phyloP scores from a whole-genome alignment of 352 stramenopile genomes.

The Phytophthora cryptogea region DNA sequence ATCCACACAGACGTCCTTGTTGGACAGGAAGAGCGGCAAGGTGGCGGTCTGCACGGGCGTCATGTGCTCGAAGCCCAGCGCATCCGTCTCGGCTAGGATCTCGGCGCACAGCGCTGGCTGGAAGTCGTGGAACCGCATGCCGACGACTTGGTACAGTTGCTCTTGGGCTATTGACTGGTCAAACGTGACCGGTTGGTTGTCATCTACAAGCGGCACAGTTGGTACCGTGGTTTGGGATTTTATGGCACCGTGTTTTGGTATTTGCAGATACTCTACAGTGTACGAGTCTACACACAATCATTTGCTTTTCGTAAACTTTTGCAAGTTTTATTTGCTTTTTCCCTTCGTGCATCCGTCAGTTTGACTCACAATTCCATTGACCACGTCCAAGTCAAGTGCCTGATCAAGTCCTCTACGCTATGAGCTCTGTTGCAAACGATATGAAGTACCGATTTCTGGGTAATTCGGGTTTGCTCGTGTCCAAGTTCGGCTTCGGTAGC shows the following conservation, averaged over 20 bases:
- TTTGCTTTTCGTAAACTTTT: not conserved
- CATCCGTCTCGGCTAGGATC: constrained; percentile 72
- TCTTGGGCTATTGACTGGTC: constrained; percentile 12
- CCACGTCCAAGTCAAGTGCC: constrained; percentile 3
- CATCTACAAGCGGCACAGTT: not conserved
- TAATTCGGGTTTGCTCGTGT: constrained; percentile 45
- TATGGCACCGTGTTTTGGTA: not conserved
- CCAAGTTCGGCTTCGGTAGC: constrained; percentile 43
- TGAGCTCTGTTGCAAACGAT: constrained; percentile 13
- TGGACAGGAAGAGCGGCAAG: constrained; percentile 92
- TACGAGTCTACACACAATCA: not conserved
- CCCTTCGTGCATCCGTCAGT: too few relatives aligned
- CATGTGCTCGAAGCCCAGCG: constrained; percentile 88
- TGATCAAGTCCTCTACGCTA: not conserved
- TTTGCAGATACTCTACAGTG: not conserved
- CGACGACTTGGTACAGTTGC: not conserved
- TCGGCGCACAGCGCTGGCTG: constrained; percentile 74
- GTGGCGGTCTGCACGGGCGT: constrained; percentile 91
- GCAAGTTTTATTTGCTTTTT: not conserved
- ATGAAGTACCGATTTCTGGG: constrained; percentile 52
- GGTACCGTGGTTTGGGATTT: not conserved
- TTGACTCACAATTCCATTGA: constrained; percentile 19
- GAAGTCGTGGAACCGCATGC: constrained; percentile 86
- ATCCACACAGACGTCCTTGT: constrained; percentile 95
- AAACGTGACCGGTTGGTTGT: not conserved